These are phyloP conservation scores for Zangia roseola DNA, from an alignment of 768 basidiomycete genomes.

Conservation along the genomic window DNA sequence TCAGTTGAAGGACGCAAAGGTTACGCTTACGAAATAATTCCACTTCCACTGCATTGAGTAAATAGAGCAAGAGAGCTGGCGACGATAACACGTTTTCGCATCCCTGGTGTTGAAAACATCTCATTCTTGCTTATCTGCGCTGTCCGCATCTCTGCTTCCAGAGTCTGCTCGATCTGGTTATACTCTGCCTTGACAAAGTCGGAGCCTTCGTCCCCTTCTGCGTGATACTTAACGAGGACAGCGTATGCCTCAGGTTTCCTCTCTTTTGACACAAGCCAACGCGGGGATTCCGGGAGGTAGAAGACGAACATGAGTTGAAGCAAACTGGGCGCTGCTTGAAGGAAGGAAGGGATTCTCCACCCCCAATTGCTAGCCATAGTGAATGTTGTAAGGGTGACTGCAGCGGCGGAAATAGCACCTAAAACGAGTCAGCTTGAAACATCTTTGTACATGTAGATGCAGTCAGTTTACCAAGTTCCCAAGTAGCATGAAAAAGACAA, in stretches of 20 bases:
- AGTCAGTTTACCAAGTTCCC: conserved; percentile 8
- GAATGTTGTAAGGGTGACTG: conserved; percentile 62
- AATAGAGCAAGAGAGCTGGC: conserved; percentile 4
- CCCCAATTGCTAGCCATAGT: conserved; percentile 37
- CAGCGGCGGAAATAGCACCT: conserved; percentile 41
- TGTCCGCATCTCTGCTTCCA: conserved; percentile 31
- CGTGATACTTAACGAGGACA: conserved; percentile 57
- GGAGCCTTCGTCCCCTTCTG: conserved; percentile 51
- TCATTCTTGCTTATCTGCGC: not conserved
- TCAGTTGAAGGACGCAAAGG: no score
- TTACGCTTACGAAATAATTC: conserved; percentile 6
- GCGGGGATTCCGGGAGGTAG: conserved; percentile 61
- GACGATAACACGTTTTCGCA: conserved; percentile 10
- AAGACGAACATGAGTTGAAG: conserved; percentile 56
- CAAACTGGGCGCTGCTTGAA: conserved; percentile 53
- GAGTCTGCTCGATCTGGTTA: conserved; percentile 52
- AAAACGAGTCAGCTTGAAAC: not conserved
- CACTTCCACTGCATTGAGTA: conserved; percentile 9
- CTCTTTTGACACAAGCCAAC: conserved; percentile 60
- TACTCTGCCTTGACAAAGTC: conserved; percentile 60
- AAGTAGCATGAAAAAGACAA: conserved; percentile 6
- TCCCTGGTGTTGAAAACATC: conserved; percentile 7
- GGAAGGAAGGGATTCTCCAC: conserved; percentile 14
- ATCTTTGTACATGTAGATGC: no score
- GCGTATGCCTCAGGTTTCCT: conserved; percentile 46